These are phyloP conservation scores for Pseudocercospora macadamiae DNA, from an alignment of 2,329 filamentous ascomycete species.

Conservation along the genomic window DNA sequence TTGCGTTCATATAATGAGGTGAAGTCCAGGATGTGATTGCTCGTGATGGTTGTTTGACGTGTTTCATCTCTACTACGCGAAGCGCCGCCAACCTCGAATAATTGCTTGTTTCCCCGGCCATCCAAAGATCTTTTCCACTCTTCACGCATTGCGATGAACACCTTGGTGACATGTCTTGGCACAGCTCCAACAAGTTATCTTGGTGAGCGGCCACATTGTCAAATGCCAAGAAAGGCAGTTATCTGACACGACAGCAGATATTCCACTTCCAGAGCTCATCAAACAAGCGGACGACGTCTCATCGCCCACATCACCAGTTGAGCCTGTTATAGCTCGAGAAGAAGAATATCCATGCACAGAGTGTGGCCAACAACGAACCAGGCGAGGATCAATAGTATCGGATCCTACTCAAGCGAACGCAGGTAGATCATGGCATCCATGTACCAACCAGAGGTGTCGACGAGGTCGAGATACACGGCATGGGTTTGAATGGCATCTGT, in stretches of 20 bases:
- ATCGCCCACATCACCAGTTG: not conserved
- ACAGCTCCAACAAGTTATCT: not conserved
- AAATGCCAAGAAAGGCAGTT: not conserved
- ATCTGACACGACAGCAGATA: conserved; percentile 12
- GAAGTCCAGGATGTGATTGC: no score
- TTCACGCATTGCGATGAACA: not conserved
- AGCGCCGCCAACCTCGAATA: not conserved
- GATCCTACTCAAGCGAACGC: conserved; percentile 16
- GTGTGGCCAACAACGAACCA: conserved; percentile 20
- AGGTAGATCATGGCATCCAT: conserved; percentile 21
- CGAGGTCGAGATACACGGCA: conserved; percentile 17
- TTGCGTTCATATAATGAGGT: no score
- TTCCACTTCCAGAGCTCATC: conserved; percentile 22
- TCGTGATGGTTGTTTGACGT: no score
- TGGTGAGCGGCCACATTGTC: not conserved
- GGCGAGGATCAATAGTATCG: conserved; percentile 18
- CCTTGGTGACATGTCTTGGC: not conserved
- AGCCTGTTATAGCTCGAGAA: conserved; percentile 11
- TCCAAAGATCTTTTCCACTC: not conserved
- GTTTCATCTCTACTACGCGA: not conserved
- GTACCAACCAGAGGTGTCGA: conserved; percentile 21
- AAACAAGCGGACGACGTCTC: conserved; percentile 6
- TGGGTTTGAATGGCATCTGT: conserved; percentile 20
- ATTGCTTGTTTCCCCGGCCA: not conserved
- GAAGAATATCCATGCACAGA: conserved; percentile 23